phyloP scores from a whole-genome alignment of 495 filamentous ascomycete species.

The Rhypophila decipiens region DNA sequence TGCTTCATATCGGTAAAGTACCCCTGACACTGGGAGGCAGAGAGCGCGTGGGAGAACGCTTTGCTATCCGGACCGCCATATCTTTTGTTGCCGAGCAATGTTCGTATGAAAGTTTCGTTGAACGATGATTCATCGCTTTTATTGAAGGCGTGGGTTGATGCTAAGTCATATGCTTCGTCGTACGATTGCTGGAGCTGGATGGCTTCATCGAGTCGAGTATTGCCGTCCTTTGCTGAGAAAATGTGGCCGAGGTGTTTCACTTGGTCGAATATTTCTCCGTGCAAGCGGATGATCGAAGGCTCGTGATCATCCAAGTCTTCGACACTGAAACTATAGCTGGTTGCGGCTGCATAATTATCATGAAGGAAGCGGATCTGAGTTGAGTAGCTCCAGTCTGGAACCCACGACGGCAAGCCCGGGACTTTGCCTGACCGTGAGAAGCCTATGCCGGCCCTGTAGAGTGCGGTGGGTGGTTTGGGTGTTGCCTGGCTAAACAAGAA shows the following conservation, averaged over 20 bases:
- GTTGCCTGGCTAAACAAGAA: neutral
- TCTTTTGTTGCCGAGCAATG: neutral
- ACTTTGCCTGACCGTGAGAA: neutral
- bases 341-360: too few relatives aligned
- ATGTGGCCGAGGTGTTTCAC: neutral
- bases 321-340: neutral
- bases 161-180: neutral
- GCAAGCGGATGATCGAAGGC: neutral
- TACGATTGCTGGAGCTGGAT: neutral
- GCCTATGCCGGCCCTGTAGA: neutral
- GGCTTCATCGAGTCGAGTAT: neutral
- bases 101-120: neutral
- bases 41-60: neutral
- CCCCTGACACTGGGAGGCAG: too few relatives aligned
- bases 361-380: too few relatives aligned
- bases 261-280: neutral
- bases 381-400: neutral
- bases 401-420: neutral
- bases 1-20: too few relatives aligned
- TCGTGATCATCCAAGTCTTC: neutral
- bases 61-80: neutral
- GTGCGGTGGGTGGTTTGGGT: neutral
- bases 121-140: neutral
- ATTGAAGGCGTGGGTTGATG: neutral
- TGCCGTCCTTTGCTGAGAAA: neutral